Evolutionary conservation across 2,329 filamentous ascomycete species (phyloP).

Genomic region (Rhinocladiella similis): DNA sequence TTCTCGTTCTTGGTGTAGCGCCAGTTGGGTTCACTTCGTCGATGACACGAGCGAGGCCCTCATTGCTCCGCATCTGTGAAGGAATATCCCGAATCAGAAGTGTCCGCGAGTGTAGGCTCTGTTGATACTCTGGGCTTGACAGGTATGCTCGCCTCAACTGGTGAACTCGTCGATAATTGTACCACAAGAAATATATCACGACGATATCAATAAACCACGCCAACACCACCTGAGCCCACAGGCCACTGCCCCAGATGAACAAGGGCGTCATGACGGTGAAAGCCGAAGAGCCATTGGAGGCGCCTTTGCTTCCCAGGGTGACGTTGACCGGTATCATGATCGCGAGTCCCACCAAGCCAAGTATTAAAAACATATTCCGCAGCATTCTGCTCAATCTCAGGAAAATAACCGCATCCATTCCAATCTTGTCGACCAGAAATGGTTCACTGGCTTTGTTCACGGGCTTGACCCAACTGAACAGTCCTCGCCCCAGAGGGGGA

Average conservation of each 20-base stretch:
- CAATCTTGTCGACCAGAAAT: constrained; percentile 76
- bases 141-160: constrained; percentile 76
- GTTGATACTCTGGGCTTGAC: constrained; percentile 82
- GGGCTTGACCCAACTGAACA: constrained; percentile 83
- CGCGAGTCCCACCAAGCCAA: constrained; percentile 71
- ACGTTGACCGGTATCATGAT: constrained; percentile 83
- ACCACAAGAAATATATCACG: constrained; percentile 81
- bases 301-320: constrained; percentile 45
- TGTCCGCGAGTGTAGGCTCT: constrained; percentile 73
- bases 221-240: constrained; percentile 61
- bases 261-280: constrained; percentile 53
- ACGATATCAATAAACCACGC: constrained; percentile 71
- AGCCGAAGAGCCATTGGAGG: constrained; percentile 29
- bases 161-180: constrained; percentile 77
- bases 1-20: constrained; percentile 74
- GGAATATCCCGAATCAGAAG: constrained; percentile 80
- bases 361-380: constrained; percentile 78
- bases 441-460: constrained; percentile 76
- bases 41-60: constrained; percentile 81
- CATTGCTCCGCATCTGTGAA: constrained; percentile 72
- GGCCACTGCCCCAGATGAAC: constrained; percentile 47
- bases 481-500: constrained; percentile 79
- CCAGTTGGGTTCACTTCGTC: constrained; percentile 77
- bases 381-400: constrained; percentile 88
- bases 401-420: constrained; percentile 89